Base-by-base conservation (phyloP, 345 rosid species). In the Leavenworthia alabamica region DNA sequence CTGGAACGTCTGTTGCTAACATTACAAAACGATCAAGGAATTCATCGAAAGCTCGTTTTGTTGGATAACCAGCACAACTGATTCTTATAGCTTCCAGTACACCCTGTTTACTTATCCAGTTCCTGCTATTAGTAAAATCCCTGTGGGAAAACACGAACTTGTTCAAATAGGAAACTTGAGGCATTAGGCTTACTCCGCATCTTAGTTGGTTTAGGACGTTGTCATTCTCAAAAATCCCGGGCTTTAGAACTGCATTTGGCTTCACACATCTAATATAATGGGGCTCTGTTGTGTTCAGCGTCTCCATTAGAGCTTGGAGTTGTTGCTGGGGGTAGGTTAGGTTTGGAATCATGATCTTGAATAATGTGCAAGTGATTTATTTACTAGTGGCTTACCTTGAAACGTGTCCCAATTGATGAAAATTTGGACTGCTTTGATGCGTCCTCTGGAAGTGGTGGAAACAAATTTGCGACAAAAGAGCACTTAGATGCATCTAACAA, bases 1-100 rank as follows among this genome's bases (percentile, higher is more conserved):
- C 89, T 46, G 77, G 77, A 72, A 78, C 76, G 33, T 82, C 82
- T 29, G 87, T 77, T 56, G 79, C 82, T 40, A 86, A 80, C 80
- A 86, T 81, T 56, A 85, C 94, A 80, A 86, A 86, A 27, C 89
- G 94, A 47, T 81, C 84, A 37, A 86, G 83, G 69, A 86, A 86
- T 59, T 86, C 94, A 66, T 81, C 81, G 46, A 86, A 86, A 55
- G 94, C 73, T 78, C 87, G 67, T 75, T 81, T 83, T 20, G 94
- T 86, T 42, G 94, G 94, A 74, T 86, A 86, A 42, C 94, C 89
- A 16, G 94, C 94, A 77, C 94, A 83, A 64, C 89, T 86, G 70
- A 86, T 86, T 63, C 94, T 73, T 54, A 86, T 86, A 31, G 94
- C 94, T 77, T 86, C 94, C 26, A 86, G 78, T 7, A 86, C 99